A percentile compares a stretch with the other conserved stretches of the same genome.
Evolutionary conservation across 805 yeast genomes (phyloP).

Genomic region (Barnettozyma sp.): DNA sequence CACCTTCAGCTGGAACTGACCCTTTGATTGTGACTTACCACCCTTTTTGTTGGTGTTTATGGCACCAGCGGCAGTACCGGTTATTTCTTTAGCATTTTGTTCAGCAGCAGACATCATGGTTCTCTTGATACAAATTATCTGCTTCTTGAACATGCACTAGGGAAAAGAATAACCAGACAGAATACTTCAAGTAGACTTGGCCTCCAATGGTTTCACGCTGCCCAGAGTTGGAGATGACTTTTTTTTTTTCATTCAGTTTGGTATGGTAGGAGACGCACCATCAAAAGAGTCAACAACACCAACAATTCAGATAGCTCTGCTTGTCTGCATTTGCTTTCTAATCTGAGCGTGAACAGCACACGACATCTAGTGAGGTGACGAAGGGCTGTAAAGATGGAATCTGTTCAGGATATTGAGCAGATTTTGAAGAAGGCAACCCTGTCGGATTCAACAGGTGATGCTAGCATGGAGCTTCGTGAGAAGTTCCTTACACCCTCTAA

Average conservation of each 20-base stretch:
- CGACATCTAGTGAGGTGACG: too few relatives aligned
- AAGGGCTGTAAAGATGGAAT: background rate
- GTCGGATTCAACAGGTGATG: constrained; percentile 1
- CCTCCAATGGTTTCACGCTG: too few relatives aligned
- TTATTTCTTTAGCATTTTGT: background rate
- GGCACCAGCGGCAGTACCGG: constrained; percentile 8
- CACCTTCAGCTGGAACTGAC: constrained; percentile 73
- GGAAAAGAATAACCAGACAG: too few relatives aligned
- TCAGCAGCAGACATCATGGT: constrained; percentile 11
- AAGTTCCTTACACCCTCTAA: constrained; percentile 58
- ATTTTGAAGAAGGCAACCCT: constrained; percentile 4
- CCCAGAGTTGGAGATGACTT: too few relatives aligned
- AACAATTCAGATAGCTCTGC: too few relatives aligned
- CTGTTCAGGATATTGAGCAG: constrained; percentile 5
- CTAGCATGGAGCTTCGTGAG: constrained; percentile 22
- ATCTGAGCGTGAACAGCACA: too few relatives aligned
- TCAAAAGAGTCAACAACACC: background rate
- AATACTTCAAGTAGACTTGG: too few relatives aligned
- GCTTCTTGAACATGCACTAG: background rate
- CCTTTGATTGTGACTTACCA: constrained; percentile 37
- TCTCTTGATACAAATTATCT: constrained; percentile 7
- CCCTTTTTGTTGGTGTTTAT: constrained; percentile 7
- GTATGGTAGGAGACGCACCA: constrained; percentile 1
- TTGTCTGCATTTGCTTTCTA: too few relatives aligned
- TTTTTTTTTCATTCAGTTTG: too few relatives aligned